These are phyloP conservation scores for Melaleuca quinquenervia DNA, from an alignment of 345 rosid genomes.

Conservation along the genomic window DNA sequence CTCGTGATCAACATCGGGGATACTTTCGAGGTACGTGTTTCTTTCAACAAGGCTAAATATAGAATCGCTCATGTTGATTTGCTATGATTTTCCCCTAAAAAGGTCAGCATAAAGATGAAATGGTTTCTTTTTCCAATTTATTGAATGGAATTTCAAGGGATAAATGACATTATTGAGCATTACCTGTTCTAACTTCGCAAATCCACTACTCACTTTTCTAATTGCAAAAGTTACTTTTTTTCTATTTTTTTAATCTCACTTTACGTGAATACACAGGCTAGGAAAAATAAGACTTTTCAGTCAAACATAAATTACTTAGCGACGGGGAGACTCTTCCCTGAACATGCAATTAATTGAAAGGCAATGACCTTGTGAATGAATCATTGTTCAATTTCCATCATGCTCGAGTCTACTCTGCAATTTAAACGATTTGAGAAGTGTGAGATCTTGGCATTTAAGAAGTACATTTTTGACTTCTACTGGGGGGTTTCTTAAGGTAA, in stretches of 20 bases:
- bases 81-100: not conserved
- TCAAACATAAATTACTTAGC: not conserved
- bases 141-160: not conserved
- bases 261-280: not conserved
- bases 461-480: not conserved
- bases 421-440: not conserved
- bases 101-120: not conserved
- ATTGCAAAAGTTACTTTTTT: not conserved
- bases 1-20: conserved; percentile 54
- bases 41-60: not conserved
- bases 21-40: conserved; percentile 33
- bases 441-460: not conserved
- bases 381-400: not conserved
- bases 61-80: not conserved
- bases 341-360: not conserved
- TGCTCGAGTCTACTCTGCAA: not conserved
- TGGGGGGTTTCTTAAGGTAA: not conserved
- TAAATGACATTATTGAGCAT: not conserved
- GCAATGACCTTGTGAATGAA: not conserved
- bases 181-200: not conserved
- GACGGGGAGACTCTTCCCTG: not conserved
- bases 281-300: not conserved
- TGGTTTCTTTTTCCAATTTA: not conserved
- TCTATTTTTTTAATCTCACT: not conserved
- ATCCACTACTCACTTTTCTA: not conserved